phyloP scores from a whole-genome alignment of 208 protist genomes.

The Endotrypanum monterogeii region DNA sequence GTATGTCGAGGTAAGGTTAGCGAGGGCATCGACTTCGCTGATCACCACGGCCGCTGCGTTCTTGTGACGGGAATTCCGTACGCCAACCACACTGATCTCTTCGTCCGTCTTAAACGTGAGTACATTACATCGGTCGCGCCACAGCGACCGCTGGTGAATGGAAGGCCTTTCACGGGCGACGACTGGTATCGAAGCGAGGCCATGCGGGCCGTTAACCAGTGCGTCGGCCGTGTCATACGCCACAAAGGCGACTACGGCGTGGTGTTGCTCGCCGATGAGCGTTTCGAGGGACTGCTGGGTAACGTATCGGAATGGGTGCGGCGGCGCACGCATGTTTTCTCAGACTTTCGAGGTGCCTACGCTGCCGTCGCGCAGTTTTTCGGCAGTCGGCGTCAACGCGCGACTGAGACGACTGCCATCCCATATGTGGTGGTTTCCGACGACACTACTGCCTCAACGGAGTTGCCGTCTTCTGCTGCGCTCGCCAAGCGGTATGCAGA shows the following conservation, averaged over 20 bases:
- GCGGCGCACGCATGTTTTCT: conserved; percentile 37
- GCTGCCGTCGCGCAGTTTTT: conserved; percentile 72
- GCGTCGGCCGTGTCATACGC: conserved; percentile 97
- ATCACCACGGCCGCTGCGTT: conserved; percentile 94
- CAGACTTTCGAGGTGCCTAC: conserved; percentile 75
- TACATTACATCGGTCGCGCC: conserved; percentile 75
- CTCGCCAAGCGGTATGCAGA: conserved; percentile 43
- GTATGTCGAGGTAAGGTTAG: conserved; percentile 97
- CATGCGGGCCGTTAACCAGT: conserved; percentile 97
- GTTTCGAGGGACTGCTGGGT: conserved; percentile 61
- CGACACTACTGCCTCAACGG: neutral
- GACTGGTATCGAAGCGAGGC: conserved; percentile 96
- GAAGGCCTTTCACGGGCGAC: conserved; percentile 84
- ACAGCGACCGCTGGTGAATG: conserved; percentile 65
- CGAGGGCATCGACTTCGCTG: conserved; percentile 98
- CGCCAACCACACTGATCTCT: conserved; percentile 90
- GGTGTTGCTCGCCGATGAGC: conserved; percentile 95
- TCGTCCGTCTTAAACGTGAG: conserved; percentile 82
- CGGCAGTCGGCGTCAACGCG: conserved; percentile 18
- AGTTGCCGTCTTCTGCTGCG: conserved; percentile 28
- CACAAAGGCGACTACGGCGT: conserved; percentile 97
- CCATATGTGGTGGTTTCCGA: conserved; percentile 18
- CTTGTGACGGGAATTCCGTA: conserved; percentile 95
- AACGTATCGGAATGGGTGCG: conserved; percentile 75
- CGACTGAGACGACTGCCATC: conserved; percentile 20